phyloP scores from a whole-genome alignment of 2,329 filamentous ascomycete species.

The Venturia carpophila region DNA sequence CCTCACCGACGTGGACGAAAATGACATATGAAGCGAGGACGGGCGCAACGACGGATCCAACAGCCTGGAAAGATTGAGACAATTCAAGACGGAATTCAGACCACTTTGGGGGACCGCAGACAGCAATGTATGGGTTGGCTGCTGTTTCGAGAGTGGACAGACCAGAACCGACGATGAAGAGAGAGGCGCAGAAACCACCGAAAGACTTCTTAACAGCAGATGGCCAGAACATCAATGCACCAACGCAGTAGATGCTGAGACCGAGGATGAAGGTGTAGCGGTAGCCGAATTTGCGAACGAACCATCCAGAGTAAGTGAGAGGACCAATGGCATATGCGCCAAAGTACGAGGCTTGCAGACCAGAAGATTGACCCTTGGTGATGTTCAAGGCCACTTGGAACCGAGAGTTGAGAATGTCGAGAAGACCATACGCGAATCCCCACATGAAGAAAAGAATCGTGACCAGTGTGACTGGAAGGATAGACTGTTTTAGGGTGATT shows the following conservation, averaged over 20 bases:
- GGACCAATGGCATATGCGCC: slow-evolving; percentile 50
- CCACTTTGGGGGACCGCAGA: slow-evolving; percentile 66
- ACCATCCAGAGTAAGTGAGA: slow-evolving; percentile 46
- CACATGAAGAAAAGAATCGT: slow-evolving; percentile 46
- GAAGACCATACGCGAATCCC: slow-evolving; percentile 40
- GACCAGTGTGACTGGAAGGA: slow-evolving; percentile 42
- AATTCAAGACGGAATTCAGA: slow-evolving; percentile 71
- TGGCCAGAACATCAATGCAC: slow-evolving; percentile 78
- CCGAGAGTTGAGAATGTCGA: slow-evolving; percentile 39
- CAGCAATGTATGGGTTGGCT: slow-evolving; percentile 67
- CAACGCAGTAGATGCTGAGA: slow-evolving; percentile 57
- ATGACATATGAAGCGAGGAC: slow-evolving; percentile 61
- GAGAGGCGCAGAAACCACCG: slow-evolving; percentile 60
- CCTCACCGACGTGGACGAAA: slow-evolving; percentile 55
- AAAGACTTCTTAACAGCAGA: slow-evolving; percentile 66
- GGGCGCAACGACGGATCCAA: slow-evolving; percentile 66
- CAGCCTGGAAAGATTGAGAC: slow-evolving; percentile 69
- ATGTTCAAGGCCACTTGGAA: slow-evolving; percentile 37
- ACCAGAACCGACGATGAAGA: slow-evolving; percentile 68
- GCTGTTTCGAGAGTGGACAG: slow-evolving; percentile 68
- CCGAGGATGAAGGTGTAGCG: slow-evolving; percentile 74
- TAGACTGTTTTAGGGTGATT: slow-evolving; percentile 39
- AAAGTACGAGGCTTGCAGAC: slow-evolving; percentile 58
- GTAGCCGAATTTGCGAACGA: slow-evolving; percentile 68
- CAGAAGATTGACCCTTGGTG: slow-evolving; percentile 49